Evolutionary conservation across 163 green algal genomes (phyloP).

Genomic region (Volvox carteri): DNA sequence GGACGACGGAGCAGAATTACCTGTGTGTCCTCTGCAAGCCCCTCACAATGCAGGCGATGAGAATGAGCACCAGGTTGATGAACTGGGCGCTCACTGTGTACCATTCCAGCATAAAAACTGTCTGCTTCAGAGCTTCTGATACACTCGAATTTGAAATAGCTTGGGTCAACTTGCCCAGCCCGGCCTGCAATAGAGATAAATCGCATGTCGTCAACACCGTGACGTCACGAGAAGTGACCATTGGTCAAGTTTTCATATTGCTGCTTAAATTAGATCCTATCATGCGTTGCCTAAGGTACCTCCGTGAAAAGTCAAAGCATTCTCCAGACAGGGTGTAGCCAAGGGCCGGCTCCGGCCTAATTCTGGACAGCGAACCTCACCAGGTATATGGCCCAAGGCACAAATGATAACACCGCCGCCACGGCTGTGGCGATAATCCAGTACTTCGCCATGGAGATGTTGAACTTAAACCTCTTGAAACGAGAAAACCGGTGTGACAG

Average conservation of each 20-base stretch:
- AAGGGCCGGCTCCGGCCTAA: too few relatives aligned
- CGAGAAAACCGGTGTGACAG: too few relatives aligned
- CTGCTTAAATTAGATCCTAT: too few relatives aligned
- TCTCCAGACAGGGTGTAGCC: too few relatives aligned
- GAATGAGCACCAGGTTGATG: conserved; percentile 8
- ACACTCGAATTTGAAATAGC: neutral
- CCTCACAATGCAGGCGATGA: conserved; percentile 5
- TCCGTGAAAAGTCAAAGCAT: neutral
- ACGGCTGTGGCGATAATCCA: conserved; percentile 12
- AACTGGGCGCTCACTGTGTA: conserved; percentile 40
- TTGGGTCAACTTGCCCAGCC: conserved; percentile 26
- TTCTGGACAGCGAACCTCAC: neutral
- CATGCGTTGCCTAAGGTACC: too few relatives aligned
- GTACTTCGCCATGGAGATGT: neutral
- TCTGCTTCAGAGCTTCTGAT: neutral
- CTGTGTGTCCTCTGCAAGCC: neutral
- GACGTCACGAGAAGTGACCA: too few relatives aligned
- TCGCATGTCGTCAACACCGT: neutral
- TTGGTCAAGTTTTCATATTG: too few relatives aligned
- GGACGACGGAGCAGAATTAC: neutral
- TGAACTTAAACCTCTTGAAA: too few relatives aligned
- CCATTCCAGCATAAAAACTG: conserved; percentile 36
- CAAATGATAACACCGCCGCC: neutral
- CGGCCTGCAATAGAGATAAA: neutral
- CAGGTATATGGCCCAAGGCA: conserved; percentile 23